phyloP scores from a whole-genome alignment of 768 basidiomycete species.

The Cystobasidium tubakii region DNA sequence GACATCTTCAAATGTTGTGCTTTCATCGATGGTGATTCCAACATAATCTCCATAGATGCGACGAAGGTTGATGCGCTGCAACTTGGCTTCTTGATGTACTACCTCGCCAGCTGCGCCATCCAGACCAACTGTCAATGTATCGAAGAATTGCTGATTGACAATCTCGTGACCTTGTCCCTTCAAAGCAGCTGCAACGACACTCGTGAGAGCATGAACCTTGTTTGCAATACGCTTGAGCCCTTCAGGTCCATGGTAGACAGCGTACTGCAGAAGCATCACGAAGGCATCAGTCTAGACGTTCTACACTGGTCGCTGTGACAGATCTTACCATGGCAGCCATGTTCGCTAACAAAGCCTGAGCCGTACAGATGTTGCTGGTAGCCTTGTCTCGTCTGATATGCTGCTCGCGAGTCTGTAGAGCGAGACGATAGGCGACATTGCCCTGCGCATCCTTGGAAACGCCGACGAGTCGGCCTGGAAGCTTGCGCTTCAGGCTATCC shows the following conservation, averaged over 20 bases:
- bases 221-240: constrained; percentile 77
- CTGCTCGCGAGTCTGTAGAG: constrained; percentile 74
- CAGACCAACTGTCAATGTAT: constrained; percentile 68
- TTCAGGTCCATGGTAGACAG: constrained; percentile 86
- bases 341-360: constrained; percentile 93
- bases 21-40: constrained; percentile 90
- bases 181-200: constrained; percentile 64
- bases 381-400: constrained; percentile 91
- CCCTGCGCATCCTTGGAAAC: constrained; percentile 78
- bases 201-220: constrained; percentile 83
- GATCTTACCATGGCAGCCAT: constrained; percentile 79
- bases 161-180: constrained; percentile 63
- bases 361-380: constrained; percentile 96
- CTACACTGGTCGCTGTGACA: constrained; percentile 52
- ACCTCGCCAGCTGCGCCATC: constrained; percentile 57
- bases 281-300: background rate
- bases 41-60: constrained; percentile 66
- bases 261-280: constrained; percentile 49
- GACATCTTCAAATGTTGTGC: constrained; percentile 68
- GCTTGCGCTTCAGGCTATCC: constrained; percentile 86
- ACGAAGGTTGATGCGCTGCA: constrained; percentile 75
- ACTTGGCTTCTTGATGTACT: constrained; percentile 64
- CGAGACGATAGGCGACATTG: constrained; percentile 79
- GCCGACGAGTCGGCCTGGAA: constrained; percentile 96
- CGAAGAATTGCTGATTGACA: constrained; percentile 73